These are phyloP conservation scores for Pythium dissimile DNA, from an alignment of 352 stramenopile species.

Conservation along the genomic window DNA sequence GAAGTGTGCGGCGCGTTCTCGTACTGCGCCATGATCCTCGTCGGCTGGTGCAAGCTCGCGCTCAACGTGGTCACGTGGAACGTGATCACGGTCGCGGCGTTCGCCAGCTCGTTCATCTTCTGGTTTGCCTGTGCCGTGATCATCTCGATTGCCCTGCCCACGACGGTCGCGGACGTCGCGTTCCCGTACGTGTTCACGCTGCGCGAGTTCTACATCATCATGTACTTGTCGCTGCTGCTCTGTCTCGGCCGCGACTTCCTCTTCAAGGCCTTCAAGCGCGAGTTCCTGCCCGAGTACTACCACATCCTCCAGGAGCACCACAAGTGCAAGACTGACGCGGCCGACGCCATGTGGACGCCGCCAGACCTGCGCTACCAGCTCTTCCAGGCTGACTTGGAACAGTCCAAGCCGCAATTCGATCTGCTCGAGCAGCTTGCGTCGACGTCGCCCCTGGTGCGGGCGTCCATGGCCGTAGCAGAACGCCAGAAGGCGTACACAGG, in stretches of 20 bases:
- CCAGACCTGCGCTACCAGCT: slow-evolving; percentile 63
- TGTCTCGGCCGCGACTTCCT: slow-evolving; percentile 78
- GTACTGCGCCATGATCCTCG: slow-evolving; percentile 79
- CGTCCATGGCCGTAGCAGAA: slow-evolving; percentile 7
- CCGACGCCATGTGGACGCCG: slow-evolving; percentile 55
- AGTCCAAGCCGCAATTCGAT: slow-evolving; percentile 62
- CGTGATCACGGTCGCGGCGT: slow-evolving; percentile 45
- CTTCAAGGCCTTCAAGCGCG: slow-evolving; percentile 83
- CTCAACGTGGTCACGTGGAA: slow-evolving; percentile 87
- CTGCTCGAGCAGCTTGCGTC: slow-evolving; percentile 36
- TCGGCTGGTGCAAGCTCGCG: slow-evolving; percentile 74
- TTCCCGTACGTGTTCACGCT: slow-evolving; percentile 79
- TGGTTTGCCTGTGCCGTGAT: slow-evolving; percentile 70
- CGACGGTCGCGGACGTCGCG: slow-evolving; percentile 55
- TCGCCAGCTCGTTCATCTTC: slow-evolving; percentile 63
- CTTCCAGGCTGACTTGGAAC: slow-evolving; percentile 63
- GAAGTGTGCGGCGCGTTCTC: slow-evolving; percentile 68
- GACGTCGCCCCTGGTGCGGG: slow-evolving; percentile 8
- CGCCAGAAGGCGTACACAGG: slow-evolving; percentile 67
- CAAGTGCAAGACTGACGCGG: slow-evolving; percentile 32
- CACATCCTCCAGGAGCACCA: slow-evolving; percentile 84
- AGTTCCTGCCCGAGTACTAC: slow-evolving; percentile 84
- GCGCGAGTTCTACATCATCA: slow-evolving; percentile 72
- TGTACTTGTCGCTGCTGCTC: slow-evolving; percentile 68
- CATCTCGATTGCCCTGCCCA: slow-evolving; percentile 56